Evolutionary conservation across 2,329 filamentous ascomycete species (phyloP), one percentile per base, ranked within the genome.

Genomic region (Leptosphaerulina australis): DNA sequence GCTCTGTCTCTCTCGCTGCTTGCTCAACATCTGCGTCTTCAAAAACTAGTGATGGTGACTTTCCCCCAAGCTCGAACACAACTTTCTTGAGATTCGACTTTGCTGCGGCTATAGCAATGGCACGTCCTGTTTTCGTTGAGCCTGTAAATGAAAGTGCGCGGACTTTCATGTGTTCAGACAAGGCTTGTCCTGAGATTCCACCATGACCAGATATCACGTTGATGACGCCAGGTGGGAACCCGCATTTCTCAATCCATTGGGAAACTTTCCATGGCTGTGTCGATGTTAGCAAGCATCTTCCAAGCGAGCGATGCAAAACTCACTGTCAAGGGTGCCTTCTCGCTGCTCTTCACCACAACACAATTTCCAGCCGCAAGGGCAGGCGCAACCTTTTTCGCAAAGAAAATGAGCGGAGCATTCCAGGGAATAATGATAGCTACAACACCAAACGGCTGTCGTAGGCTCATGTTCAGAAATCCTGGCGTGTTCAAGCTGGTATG

Each of bases 81-180:
- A 91, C 88, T 63, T 89, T 87, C 81, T 93, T 93, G 63, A 90
- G 88, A 65, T 92, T 90, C 63, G 88, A 88, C 2, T 87, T 89
- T 25, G 86, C 88, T 44, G 88, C 83, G 47, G 78, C 75, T 73
- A 62, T 60, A 38, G 86, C 92, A 70, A 93, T 93, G 76, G 92
- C 91, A 76, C 92, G 87, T 63, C 89, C 89, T 6, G 89, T 89
- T 77, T 88, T 88, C 76, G 92, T 92, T 71, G 87, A 85, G 59
- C 89, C 89, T 33, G 93, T 90, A 66, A 93, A 93, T 70, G 84
- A 88, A 66, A 93, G 82, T 45, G 89, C 89, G 79, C 91, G 91
- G 78, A 93, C 88, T 55, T 81, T 80, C 33, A 89, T 89, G 68
- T 89, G 88, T 64, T 92, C 88, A 34, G 92, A 81, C 10, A 67